phyloP scores from a whole-genome alignment of 805 yeast genomes.

The Candida parachauliodes region DNA sequence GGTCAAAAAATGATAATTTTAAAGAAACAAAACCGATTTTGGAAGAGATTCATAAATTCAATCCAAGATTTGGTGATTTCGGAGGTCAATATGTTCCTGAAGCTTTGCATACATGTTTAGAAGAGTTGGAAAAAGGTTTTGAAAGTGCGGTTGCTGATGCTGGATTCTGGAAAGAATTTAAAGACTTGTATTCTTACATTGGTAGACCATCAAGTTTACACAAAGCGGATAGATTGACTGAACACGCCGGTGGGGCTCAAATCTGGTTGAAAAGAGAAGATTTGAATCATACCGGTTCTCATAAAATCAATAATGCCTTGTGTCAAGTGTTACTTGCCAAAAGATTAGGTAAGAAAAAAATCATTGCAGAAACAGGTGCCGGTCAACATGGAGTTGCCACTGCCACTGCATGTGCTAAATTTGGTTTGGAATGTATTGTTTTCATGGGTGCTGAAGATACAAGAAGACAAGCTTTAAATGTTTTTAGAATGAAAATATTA shows the following conservation, averaged over 20 bases:
- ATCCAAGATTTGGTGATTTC: constrained; percentile 85
- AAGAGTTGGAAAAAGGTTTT: constrained; percentile 85
- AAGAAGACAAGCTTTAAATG: constrained; percentile 96
- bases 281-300: constrained; percentile 85
- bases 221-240: constrained; percentile 84
- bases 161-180: constrained; percentile 89
- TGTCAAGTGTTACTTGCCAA: constrained; percentile 79
- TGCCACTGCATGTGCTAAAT: constrained; percentile 88
- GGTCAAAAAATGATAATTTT: constrained; percentile 17
- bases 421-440: constrained; percentile 90
- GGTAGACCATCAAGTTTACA: constrained; percentile 96
- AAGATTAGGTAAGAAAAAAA: constrained; percentile 70
- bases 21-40: constrained; percentile 36
- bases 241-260: constrained; percentile 83
- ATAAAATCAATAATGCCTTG: constrained; percentile 79
- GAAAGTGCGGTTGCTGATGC: constrained; percentile 88
- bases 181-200: constrained; percentile 79
- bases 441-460: constrained; percentile 99
- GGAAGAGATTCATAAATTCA: constrained; percentile 61
- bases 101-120: constrained; percentile 84
- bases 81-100: constrained; percentile 99
- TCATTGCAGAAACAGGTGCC: constrained; percentile 90
- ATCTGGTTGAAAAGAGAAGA: constrained; percentile 99
- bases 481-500: constrained; percentile 91
- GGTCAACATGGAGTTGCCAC: constrained; percentile 95